A percentile compares a stretch with the other conserved stretches of the same genome.
Evolutionary conservation across 768 basidiomycete genomes (phyloP).

Genomic region (Tylopilus rubrobrunneus): DNA sequence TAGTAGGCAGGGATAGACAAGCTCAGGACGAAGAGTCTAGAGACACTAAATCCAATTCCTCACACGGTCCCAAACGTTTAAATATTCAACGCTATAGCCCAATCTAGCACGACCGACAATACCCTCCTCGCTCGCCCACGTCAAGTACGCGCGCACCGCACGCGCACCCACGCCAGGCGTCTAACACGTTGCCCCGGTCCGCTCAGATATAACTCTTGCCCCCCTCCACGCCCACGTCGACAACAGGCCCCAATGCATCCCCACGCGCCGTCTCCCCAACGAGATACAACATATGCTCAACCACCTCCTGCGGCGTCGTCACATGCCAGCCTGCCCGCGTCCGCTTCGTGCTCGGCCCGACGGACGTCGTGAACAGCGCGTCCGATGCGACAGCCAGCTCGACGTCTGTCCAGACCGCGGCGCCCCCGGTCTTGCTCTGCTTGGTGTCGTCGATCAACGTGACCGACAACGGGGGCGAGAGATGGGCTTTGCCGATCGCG

Average conservation of each 20-base stretch:
- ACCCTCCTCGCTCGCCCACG: too few relatives aligned
- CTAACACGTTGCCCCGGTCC: background rate
- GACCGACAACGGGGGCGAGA: conserved; percentile 57
- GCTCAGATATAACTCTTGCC: conserved; percentile 20
- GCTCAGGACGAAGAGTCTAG: too few relatives aligned
- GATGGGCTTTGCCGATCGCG: conserved; percentile 35
- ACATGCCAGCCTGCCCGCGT: conserved; percentile 93
- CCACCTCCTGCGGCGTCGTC: conserved; percentile 80
- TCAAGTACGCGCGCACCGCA: background rate
- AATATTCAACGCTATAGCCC: background rate
- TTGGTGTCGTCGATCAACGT: conserved; percentile 29
- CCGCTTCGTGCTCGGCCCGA: conserved; percentile 86
- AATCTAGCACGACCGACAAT: background rate
- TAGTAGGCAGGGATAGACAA: too few relatives aligned
- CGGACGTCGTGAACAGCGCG: conserved; percentile 85
- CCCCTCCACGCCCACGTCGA: background rate
- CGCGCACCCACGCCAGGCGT: background rate
- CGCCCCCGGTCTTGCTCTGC: background rate
- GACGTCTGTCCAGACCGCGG: conserved; percentile 38
- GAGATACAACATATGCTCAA: conserved; percentile 71
- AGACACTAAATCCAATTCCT: background rate
- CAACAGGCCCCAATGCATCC: background rate
- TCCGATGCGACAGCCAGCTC: conserved; percentile 64
- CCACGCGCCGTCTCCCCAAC: conserved; percentile 35
- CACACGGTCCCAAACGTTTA: background rate